These are phyloP conservation scores for Ogataea glucozyma DNA, from an alignment of 805 yeast species.

Conservation along the genomic window DNA sequence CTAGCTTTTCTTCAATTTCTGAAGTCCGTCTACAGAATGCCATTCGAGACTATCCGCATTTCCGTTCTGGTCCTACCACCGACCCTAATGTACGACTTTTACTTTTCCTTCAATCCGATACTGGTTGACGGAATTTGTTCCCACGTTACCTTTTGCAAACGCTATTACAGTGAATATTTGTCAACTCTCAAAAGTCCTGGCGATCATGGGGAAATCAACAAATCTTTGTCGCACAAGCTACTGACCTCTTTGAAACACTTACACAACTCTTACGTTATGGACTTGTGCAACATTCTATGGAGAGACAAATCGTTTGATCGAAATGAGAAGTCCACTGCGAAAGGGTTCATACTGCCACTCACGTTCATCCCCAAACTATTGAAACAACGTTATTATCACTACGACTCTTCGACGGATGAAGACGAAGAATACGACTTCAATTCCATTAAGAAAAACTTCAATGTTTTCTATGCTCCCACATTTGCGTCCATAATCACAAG, in stretches of 20 bases:
- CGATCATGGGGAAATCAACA: conserved; percentile 17
- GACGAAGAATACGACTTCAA: conserved; percentile 18
- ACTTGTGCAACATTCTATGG: conserved; percentile 57
- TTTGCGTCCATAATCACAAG: conserved; percentile 47
- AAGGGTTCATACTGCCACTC: conserved; percentile 41
- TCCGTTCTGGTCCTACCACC: conserved; percentile 42
- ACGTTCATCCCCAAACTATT: conserved; percentile 35
- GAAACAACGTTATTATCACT: conserved; percentile 27
- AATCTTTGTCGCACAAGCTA: conserved; percentile 14
- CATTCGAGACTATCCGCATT: conserved; percentile 24
- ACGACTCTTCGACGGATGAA: conserved; percentile 28
- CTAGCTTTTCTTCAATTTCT: conserved; percentile 17
- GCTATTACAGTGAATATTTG: conserved; percentile 32
- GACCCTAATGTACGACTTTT: conserved; percentile 37
- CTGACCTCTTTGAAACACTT: conserved; percentile 31
- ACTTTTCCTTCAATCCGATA: conserved; percentile 46
- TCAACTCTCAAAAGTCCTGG: conserved; percentile 14
- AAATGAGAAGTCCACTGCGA: conserved; percentile 36
- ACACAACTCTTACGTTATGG: conserved; percentile 56
- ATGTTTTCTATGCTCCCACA: conserved; percentile 52
- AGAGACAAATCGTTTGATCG: conserved; percentile 50
- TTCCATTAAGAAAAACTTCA: conserved; percentile 31
- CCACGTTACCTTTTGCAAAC: conserved; percentile 45
- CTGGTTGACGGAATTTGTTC: conserved; percentile 48
- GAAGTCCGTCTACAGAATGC: conserved; percentile 20